Evolutionary conservation across 805 yeast genomes (phyloP).

Genomic region (Sugiyamaella chiloensis): DNA sequence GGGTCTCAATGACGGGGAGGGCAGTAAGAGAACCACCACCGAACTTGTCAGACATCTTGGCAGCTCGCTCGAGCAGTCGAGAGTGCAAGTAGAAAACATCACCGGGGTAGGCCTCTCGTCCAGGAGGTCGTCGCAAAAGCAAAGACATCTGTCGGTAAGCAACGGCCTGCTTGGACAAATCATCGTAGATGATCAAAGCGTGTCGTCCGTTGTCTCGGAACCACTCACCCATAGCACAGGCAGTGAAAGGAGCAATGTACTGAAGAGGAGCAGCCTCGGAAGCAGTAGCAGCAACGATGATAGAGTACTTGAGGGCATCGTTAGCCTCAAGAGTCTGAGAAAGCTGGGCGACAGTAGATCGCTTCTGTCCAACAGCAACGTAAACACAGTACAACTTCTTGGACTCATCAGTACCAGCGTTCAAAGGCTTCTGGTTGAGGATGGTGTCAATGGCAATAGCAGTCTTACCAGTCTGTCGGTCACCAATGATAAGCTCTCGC

Average conservation of each 20-base stretch:
- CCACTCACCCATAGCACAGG: slow-evolving; percentile 99
- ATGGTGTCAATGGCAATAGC: slow-evolving; percentile 98
- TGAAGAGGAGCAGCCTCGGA: slow-evolving; percentile 99
- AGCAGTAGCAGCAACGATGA: slow-evolving; percentile 99
- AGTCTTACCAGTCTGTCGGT: slow-evolving; percentile 99
- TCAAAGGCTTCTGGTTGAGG: slow-evolving; percentile 99
- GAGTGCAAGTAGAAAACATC: slow-evolving; percentile 95
- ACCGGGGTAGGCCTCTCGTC: slow-evolving; percentile 97
- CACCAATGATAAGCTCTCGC: slow-evolving; percentile 99
- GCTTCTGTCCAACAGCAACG: slow-evolving; percentile 99
- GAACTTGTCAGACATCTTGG: slow-evolving; percentile 84
- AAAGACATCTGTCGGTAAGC: slow-evolving; percentile 99
- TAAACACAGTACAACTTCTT: slow-evolving; percentile 99
- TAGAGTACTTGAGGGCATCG: slow-evolving; percentile 96
- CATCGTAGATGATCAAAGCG: slow-evolving; percentile 95
- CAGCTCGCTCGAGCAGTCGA: slow-evolving; percentile 94
- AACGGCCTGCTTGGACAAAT: slow-evolving; percentile 98
- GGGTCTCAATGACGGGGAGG: slow-evolving; percentile 95
- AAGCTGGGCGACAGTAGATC: slow-evolving; percentile 99
- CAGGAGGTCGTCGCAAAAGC: slow-evolving; percentile 95
- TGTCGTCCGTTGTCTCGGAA: slow-evolving; percentile 99
- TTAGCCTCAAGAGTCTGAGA: slow-evolving; percentile 98
- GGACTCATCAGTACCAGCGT: slow-evolving; percentile 88
- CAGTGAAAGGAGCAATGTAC: slow-evolving; percentile 99
- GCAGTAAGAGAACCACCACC: slow-evolving; percentile 97